phyloP scores from a whole-genome alignment of 140 eudicot species.

The Anethum foeniculum region DNA sequence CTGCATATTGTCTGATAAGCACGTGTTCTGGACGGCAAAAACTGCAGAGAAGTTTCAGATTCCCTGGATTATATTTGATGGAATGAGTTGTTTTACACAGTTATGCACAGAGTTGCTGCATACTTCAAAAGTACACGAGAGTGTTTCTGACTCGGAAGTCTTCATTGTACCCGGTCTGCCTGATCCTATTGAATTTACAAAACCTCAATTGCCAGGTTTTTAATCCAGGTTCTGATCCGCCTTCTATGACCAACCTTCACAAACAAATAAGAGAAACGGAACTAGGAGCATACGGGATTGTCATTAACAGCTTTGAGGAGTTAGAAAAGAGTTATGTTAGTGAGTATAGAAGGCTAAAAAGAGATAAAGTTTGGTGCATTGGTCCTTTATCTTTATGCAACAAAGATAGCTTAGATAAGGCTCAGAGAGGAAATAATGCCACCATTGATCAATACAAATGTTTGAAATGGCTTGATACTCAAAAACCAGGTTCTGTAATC shows the following conservation, averaged over 20 bases:
- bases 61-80: slow-evolving; percentile 59
- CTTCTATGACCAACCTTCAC: background rate
- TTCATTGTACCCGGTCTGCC: slow-evolving; percentile 57
- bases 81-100: slow-evolving; percentile 62
- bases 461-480: background rate
- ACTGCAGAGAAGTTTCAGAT: slow-evolving; percentile 43
- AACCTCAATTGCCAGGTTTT: slow-evolving; percentile 48
- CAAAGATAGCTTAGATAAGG: background rate
- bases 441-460: background rate
- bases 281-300: slow-evolving; percentile 4
- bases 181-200: slow-evolving; percentile 29
- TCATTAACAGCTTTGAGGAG: background rate
- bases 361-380: slow-evolving; percentile 1
- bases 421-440: background rate
- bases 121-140: slow-evolving; percentile 29
- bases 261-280: background rate
- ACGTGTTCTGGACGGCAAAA: slow-evolving; percentile 42
- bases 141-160: slow-evolving; percentile 32
- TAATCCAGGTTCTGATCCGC: slow-evolving; percentile 11
- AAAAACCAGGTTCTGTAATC: slow-evolving; percentile 21
- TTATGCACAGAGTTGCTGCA: slow-evolving; percentile 36
- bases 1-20: slow-evolving; percentile 53
- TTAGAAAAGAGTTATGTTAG: background rate
- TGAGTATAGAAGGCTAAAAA: background rate
- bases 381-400: background rate